Evolutionary conservation across 1,284 basidiomycete genomes (phyloP), one percentile per base, ranked within the genome.

Genomic region (Rhodotorula sp.): DNA sequence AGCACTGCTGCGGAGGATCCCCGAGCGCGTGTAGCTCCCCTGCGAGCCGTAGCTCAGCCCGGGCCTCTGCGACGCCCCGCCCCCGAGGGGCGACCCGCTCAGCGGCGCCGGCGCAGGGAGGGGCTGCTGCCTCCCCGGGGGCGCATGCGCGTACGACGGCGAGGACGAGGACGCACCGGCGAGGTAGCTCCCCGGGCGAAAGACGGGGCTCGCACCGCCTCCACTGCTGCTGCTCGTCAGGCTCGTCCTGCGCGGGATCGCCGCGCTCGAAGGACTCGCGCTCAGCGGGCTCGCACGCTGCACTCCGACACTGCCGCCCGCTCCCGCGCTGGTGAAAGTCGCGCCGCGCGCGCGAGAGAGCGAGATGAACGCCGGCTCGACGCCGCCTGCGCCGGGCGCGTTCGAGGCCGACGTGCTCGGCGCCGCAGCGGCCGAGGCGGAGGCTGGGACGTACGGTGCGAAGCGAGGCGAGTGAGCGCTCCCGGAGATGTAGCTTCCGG

Each of bases 301-400:
- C 6, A 72, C 67, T 7, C 62, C 67, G 22, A 19, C 17, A 1
- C n/a, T 8, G 10, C n/a, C 53, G 32, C 17, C 48, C 55, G 29
- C 54, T 10, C 10, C 32, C 55, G 1, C 25, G 36, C n/a, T 41
- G 48, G 13, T 57, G 37, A 48, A 67, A 61, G 36, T 53, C 48
- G 15, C 67, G 13, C 70, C 59, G 27, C 75, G 48, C 12, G 72
- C 67, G 5, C 75, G 61, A 8, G 70, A 70, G 8, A 74, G 70
- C 34, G 69, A 67, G 50, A 76, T 69, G 61, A 76, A 76, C 8
- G 75, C 75, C 1, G 75, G 75, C 34, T 76, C 75, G 61, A 76
- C 66, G 27, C 29, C 39, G 27, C 48, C 48, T 0, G 22, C 67
- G 9, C 1, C 32, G 4, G n/a, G 25, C n/a, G 48, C 46, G 29